A percentile compares a stretch with the other conserved stretches of the same genome.
These are phyloP conservation scores for thale cress (Arabidopsis thaliana) DNA, from an alignment of 345 rosid genomes.

Conservation along the genomic window DNA sequence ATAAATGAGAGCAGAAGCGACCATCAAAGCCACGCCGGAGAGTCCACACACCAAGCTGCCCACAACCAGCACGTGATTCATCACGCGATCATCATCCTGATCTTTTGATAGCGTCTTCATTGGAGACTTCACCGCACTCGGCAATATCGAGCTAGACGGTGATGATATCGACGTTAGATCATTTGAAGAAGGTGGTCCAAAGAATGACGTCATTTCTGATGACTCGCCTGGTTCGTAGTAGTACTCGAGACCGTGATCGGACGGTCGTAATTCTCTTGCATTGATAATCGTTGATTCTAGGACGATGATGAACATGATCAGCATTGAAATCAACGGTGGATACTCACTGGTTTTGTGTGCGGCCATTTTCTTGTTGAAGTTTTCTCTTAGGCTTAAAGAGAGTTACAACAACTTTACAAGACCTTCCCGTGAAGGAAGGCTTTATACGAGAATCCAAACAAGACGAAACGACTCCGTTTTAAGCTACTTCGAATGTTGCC, in stretches of 20 bases:
- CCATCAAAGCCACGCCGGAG: constrained; percentile 40
- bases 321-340: constrained; percentile 32
- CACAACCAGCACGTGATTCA: constrained; percentile 38
- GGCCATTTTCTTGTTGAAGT: constrained; percentile 21
- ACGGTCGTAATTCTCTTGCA: constrained; percentile 68
- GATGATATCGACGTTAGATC: constrained; percentile 17
- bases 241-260: constrained; percentile 74
- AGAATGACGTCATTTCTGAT: constrained; percentile 64
- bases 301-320: constrained; percentile 28
- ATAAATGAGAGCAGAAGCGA: constrained; percentile 44
- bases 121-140: constrained; percentile 46
- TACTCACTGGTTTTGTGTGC: neutral
- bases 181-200: constrained; percentile 44
- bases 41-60: constrained; percentile 45
- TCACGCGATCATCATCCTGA: constrained; percentile 27
- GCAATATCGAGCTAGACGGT: constrained; percentile 31
- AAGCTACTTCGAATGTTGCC: neutral
- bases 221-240: constrained; percentile 52
- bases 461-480: constrained; percentile 17
- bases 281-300: constrained; percentile 9
- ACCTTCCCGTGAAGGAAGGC: constrained; percentile 18
- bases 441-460: constrained; percentile 15
- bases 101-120: neutral
- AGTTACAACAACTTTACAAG: constrained; percentile 11
- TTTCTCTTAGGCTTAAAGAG: neutral